Conservation (phyloP, 2,329 filamentous ascomycete genomes). For the Fusarium tuaranense region DNA sequence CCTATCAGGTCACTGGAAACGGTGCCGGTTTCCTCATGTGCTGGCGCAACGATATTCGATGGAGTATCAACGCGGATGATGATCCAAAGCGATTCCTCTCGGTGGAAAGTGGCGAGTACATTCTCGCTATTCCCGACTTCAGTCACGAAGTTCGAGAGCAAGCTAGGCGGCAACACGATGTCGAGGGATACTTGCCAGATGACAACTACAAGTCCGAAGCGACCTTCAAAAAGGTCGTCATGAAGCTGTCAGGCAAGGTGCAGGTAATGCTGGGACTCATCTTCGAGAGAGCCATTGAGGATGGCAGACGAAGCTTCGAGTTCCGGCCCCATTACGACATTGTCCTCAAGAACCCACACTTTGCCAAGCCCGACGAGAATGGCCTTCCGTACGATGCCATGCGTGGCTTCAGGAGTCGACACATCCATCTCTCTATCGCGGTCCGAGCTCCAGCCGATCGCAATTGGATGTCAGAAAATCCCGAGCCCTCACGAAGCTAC, state of each 20-base stretch:
- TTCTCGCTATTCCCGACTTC: conserved; percentile 94
- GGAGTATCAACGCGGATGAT: conserved; percentile 85
- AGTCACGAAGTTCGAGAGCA: conserved; percentile 85
- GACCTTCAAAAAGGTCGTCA: conserved; percentile 97
- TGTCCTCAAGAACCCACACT: conserved; percentile 82
- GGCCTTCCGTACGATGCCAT: conserved; percentile 86
- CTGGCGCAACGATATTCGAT: conserved; percentile 93
- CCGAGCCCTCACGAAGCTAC: conserved; percentile 87
- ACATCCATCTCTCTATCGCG: conserved; percentile 95
- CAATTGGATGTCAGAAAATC: conserved; percentile 83
- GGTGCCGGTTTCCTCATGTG: conserved; percentile 98
- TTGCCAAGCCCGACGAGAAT: conserved; percentile 71
- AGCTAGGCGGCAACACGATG: conserved; percentile 61
- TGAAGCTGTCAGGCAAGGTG: conserved; percentile 98
- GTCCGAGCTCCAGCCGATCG: conserved; percentile 88
- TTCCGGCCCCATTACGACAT: conserved; percentile 96
- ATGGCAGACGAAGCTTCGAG: conserved; percentile 81
- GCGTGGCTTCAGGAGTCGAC: conserved; percentile 93
- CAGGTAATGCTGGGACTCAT: conserved; percentile 92
- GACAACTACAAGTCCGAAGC: conserved; percentile 78
- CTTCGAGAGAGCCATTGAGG: conserved; percentile 85
- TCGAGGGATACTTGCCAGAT: conserved; percentile 70
- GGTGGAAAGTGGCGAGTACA: conserved; percentile 94
- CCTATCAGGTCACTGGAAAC: conserved; percentile 91
- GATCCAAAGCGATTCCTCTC: conserved; percentile 95